A percentile compares a stretch with the other conserved stretches of the same genome.
Conservation (phyloP, 495 filamentous ascomycete genomes). For the Neurospora hispaniola region DNA sequence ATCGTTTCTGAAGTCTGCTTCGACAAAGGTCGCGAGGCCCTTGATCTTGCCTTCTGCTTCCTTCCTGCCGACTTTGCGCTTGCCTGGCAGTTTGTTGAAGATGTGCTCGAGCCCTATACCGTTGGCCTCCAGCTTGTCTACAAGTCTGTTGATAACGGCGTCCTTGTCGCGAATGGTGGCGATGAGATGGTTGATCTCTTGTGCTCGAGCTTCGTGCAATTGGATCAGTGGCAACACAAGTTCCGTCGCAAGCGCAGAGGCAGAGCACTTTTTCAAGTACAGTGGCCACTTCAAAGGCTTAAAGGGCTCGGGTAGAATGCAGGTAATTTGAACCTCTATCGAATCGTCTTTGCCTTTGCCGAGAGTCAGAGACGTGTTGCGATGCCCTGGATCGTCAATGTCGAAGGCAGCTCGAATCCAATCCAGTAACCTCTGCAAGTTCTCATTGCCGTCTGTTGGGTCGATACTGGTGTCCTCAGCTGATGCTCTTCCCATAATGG, state of each 20-base stretch:
- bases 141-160: conserved; percentile 57
- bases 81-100: conserved; percentile 55
- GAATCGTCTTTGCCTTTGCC: conserved; percentile 20
- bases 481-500: conserved; percentile 56
- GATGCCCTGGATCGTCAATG: conserved; percentile 23
- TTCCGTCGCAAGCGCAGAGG: conserved; percentile 44
- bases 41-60: conserved; percentile 41
- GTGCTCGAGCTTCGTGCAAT: conserved; percentile 40
- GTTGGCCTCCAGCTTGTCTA: conserved; percentile 67
- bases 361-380: conserved; percentile 27
- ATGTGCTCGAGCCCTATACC: conserved; percentile 56
- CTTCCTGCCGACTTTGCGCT: conserved; percentile 33
- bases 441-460: conserved; percentile 62
- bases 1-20: conserved; percentile 35
- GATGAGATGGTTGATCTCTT: conserved; percentile 45
- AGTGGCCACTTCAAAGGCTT: conserved; percentile 62
- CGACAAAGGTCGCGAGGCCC: conserved; percentile 44
- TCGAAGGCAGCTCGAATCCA: conserved; percentile 59
- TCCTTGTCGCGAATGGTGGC: conserved; percentile 65
- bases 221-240: conserved; percentile 61
- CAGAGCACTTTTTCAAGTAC: conserved; percentile 42
- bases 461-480: conserved; percentile 70
- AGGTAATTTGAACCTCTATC: conserved; percentile 49
- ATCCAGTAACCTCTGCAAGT: conserved; percentile 59
- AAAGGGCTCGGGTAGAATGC: conserved; percentile 56